These are phyloP conservation scores for Solanum piurae DNA, from an alignment of 257 asterid species.

Conservation along the genomic window DNA sequence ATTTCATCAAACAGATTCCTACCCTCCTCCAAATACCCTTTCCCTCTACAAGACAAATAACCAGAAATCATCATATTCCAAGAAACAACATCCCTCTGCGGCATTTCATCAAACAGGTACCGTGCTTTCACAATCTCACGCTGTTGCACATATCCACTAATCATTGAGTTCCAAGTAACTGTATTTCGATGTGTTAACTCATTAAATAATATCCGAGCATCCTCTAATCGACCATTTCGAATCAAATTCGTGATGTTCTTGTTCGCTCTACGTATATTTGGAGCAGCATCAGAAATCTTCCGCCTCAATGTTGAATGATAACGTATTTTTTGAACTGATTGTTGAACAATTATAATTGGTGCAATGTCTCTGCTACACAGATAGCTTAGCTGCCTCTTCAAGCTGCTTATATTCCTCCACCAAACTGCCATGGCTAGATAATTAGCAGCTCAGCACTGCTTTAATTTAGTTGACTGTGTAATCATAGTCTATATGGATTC, in stretches of 20 bases:
- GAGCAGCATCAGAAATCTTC: neutral
- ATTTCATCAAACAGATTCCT: conserved; percentile 48
- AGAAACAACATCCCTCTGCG: conserved; percentile 49
- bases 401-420: neutral
- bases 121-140: conserved; percentile 51
- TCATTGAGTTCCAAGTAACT: conserved; percentile 81
- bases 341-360: neutral
- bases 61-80: conserved; percentile 69
- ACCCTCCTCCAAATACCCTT: conserved; percentile 35
- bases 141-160: conserved; percentile 47
- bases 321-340: neutral
- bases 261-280: conserved; percentile 26
- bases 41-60: conserved; percentile 41
- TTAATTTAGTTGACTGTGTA: neutral
- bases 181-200: conserved; percentile 30
- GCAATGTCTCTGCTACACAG: neutral
- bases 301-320: neutral
- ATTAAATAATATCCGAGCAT: conserved; percentile 53
- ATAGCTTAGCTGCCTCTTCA: neutral
- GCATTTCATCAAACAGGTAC: conserved; percentile 61
- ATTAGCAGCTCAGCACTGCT: neutral
- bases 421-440: neutral
- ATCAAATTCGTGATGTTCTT: conserved; percentile 40
- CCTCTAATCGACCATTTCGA: conserved; percentile 36
- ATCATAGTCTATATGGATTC: neutral